These are phyloP conservation scores for Boletus barrowsii DNA, from an alignment of 768 basidiomycete species.

Conservation along the genomic window DNA sequence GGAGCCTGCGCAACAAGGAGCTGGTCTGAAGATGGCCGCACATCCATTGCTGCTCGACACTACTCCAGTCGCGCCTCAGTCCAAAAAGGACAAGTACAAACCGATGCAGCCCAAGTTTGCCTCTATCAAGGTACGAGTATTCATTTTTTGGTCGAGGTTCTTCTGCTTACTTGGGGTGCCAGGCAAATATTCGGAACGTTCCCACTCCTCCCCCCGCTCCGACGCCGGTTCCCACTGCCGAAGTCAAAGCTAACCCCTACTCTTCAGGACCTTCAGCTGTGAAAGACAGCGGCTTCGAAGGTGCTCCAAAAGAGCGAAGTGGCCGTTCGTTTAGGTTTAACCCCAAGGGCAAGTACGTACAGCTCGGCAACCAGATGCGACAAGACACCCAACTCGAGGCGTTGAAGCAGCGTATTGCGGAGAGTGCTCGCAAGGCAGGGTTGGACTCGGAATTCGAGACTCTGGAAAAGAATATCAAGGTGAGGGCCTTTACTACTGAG, in stretches of 20 bases:
- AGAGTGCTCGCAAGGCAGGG: slow-evolving; percentile 90
- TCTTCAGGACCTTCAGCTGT: slow-evolving; percentile 45
- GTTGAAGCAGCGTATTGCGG: slow-evolving; percentile 89
- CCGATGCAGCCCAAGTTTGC: slow-evolving; percentile 99
- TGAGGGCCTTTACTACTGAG: slow-evolving; percentile 30
- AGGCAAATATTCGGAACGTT: slow-evolving; percentile 77
- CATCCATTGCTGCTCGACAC: slow-evolving; percentile 81
- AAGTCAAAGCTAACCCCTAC: slow-evolving; percentile 72
- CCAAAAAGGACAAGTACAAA: slow-evolving; percentile 90
- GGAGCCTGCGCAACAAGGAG: slow-evolving; percentile 72
- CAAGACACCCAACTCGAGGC: slow-evolving; percentile 83
- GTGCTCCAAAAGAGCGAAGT: slow-evolving; percentile 65
- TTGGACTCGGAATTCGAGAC: slow-evolving; percentile 91
- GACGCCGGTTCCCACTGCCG: slow-evolving; percentile 37
- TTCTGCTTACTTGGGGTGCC: background rate
- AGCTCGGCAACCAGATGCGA: slow-evolving; percentile 65
- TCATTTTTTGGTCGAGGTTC: background rate
- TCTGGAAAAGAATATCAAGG: slow-evolving; percentile 86
- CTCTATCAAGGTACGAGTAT: slow-evolving; percentile 69
- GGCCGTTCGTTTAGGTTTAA: slow-evolving; percentile 82
- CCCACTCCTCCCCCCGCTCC: slow-evolving; percentile 56
- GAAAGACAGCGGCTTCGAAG: slow-evolving; percentile 68
- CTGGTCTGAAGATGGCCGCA: slow-evolving; percentile 86
- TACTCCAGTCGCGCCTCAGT: slow-evolving; percentile 51
- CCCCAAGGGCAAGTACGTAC: slow-evolving; percentile 88